These are phyloP conservation scores for Candida anglica DNA, from an alignment of 805 yeast genomes.

Conservation along the genomic window DNA sequence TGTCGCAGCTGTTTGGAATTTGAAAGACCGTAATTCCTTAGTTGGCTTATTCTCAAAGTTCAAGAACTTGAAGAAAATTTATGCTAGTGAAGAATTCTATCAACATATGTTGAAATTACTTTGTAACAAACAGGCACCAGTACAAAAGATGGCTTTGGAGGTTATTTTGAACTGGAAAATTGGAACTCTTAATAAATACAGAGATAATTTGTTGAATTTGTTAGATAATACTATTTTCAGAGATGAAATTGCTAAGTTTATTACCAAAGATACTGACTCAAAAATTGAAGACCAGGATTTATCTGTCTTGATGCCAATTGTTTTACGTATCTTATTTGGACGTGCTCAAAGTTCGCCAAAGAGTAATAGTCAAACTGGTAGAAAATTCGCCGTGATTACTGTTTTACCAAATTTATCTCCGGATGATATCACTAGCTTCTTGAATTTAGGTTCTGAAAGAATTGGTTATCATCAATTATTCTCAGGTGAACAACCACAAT, in stretches of 20 bases:
- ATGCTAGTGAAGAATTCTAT: constrained; percentile 50
- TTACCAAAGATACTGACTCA: constrained; percentile 46
- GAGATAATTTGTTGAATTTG: constrained; percentile 67
- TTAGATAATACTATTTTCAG: constrained; percentile 80
- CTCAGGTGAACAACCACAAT: background rate
- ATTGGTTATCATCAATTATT: constrained; percentile 39
- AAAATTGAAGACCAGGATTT: constrained; percentile 61
- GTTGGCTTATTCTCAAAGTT: constrained; percentile 63
- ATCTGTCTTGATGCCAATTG: constrained; percentile 59
- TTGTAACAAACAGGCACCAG: constrained; percentile 54
- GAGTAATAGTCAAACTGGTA: constrained; percentile 68
- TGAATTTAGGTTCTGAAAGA: constrained; percentile 57
- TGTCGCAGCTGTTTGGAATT: constrained; percentile 31
- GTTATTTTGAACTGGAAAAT: constrained; percentile 64
- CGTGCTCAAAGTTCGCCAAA: constrained; percentile 67
- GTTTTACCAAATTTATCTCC: constrained; percentile 55
- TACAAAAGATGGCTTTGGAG: constrained; percentile 71
- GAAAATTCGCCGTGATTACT: constrained; percentile 67
- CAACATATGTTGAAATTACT: constrained; percentile 51
- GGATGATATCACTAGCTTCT: constrained; percentile 52
- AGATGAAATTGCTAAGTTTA: constrained; percentile 73
- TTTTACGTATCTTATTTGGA: constrained; percentile 79
- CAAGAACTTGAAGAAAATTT: constrained; percentile 54
- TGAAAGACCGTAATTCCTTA: constrained; percentile 53
- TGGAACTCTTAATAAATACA: constrained; percentile 58